These are phyloP conservation scores for Cylindrotheca closterium DNA, from an alignment of 108 stramenopile genomes.

Conservation along the genomic window DNA sequence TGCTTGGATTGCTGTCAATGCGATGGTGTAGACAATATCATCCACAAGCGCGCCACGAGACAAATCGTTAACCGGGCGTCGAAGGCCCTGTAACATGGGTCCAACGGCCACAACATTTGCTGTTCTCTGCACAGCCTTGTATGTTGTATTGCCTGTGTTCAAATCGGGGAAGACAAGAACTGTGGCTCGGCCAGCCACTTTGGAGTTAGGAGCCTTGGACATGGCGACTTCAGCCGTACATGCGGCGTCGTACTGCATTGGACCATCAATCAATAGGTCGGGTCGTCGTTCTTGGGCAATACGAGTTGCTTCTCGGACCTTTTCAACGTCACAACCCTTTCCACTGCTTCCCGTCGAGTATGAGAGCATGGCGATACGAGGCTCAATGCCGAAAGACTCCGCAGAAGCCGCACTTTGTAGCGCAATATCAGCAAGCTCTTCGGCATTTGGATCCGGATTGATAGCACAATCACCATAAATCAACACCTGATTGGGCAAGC, in stretches of 20 bases:
- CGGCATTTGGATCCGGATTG: conserved; percentile 42
- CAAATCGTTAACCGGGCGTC: conserved; percentile 40
- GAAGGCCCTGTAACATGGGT: conserved; percentile 44
- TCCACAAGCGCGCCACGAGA: conserved; percentile 35
- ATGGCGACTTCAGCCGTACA: conserved; percentile 30
- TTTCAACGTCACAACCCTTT: conserved; percentile 36
- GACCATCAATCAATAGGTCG: conserved; percentile 41
- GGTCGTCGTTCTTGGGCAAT: conserved; percentile 32
- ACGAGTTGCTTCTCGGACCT: conserved; percentile 33
- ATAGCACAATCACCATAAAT: conserved; percentile 50
- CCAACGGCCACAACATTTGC: conserved; percentile 38
- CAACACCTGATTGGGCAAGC: conserved; percentile 29
- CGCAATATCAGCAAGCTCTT: conserved; percentile 47
- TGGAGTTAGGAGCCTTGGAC: conserved; percentile 30
- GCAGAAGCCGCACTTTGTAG: conserved; percentile 31
- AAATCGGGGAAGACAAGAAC: conserved; percentile 39
- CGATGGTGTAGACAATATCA: conserved; percentile 50
- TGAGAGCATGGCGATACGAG: conserved; percentile 41
- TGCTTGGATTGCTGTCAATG: conserved; percentile 39
- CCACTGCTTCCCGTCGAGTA: conserved; percentile 38
- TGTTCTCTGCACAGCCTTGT: conserved; percentile 44
- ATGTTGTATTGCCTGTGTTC: conserved; percentile 42
- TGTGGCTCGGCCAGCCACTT: conserved; percentile 35
- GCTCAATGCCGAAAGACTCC: conserved; percentile 38
- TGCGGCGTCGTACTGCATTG: conserved; percentile 47